Percentiles rank a stretch among this genome's conserved stretches.
Conservation (phyloP, 2,329 filamentous ascomycete species). For the Hypoxylon sp. region DNA sequence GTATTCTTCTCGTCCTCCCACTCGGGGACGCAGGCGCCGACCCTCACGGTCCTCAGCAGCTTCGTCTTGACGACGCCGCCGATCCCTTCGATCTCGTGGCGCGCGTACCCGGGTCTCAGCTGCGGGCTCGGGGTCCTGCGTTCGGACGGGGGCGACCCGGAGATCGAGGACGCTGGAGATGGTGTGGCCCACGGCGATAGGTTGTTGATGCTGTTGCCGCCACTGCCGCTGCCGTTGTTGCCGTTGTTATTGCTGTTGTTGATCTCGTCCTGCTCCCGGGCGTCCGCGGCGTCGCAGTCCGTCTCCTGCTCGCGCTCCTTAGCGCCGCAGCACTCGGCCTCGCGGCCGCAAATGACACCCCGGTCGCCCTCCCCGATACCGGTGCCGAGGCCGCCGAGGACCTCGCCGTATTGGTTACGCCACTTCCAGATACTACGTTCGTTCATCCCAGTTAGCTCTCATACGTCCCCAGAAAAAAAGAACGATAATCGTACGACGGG, state of each 20-base stretch:
- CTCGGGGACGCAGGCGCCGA: constrained; percentile 89
- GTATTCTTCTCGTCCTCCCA: constrained; percentile 82
- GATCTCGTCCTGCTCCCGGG: constrained; percentile 61
- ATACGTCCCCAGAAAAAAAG: background rate
- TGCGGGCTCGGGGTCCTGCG: constrained; percentile 61
- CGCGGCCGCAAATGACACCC: constrained; percentile 90
- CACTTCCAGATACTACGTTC: constrained; percentile 82
- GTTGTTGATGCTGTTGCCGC: constrained; percentile 16
- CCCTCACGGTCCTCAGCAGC: constrained; percentile 83
- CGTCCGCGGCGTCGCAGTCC: constrained; percentile 86
- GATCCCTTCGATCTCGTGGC: constrained; percentile 92
- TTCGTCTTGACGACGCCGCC: constrained; percentile 91
- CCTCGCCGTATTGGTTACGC: constrained; percentile 87
- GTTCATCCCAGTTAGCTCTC: constrained; percentile 3
- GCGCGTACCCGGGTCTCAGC: constrained; percentile 80
- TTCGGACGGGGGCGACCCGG: constrained; percentile 38
- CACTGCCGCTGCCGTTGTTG: constrained; percentile 2
- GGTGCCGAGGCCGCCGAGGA: constrained; percentile 84
- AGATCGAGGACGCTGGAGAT: constrained; percentile 45
- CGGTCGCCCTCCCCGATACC: constrained; percentile 91
- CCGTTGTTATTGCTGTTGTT: constrained; percentile 46
- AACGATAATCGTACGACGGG: constrained; percentile 13
- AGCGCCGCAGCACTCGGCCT: constrained; percentile 80
- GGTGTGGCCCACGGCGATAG: constrained; percentile 42
- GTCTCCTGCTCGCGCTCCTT: constrained; percentile 85